These are phyloP conservation scores for Mollisiaceae sp. DNA, from an alignment of 2,329 filamentous ascomycete genomes.

Conservation along the genomic window DNA sequence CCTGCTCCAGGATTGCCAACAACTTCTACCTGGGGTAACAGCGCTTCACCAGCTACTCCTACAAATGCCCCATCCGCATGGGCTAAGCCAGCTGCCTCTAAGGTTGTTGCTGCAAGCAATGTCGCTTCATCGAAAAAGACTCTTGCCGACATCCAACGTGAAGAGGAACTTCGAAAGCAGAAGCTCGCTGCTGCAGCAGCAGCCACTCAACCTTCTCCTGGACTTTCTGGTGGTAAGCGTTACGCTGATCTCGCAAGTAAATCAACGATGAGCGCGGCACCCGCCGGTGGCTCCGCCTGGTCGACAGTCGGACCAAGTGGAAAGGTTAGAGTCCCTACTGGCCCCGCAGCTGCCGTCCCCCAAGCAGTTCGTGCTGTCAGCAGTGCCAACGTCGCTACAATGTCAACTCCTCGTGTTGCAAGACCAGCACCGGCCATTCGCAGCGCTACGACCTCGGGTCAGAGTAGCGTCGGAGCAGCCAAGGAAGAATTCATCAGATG, in stretches of 20 bases:
- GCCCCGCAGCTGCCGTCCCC: slow-evolving; percentile 56
- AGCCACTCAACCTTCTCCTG: slow-evolving; percentile 48
- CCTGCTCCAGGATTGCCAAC: slow-evolving; percentile 82
- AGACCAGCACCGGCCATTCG: slow-evolving; percentile 59
- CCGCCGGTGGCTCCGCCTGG: slow-evolving; percentile 71
- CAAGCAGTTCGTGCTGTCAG: slow-evolving; percentile 47
- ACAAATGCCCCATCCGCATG: slow-evolving; percentile 46
- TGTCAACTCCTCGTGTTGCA: slow-evolving; percentile 43
- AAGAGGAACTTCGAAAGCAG: slow-evolving; percentile 90
- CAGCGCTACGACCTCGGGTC: slow-evolving; percentile 52
- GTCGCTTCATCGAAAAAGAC: slow-evolving; percentile 74
- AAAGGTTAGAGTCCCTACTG: slow-evolving; percentile 80
- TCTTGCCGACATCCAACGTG: slow-evolving; percentile 92
- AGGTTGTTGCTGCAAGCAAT: slow-evolving; percentile 44
- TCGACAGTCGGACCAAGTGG: slow-evolving; percentile 94
- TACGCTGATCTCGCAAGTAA: slow-evolving; percentile 96
- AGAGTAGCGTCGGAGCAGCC: slow-evolving; percentile 52
- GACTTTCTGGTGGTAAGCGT: slow-evolving; percentile 70
- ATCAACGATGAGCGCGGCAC: slow-evolving; percentile 49
- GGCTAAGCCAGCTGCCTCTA: slow-evolving; percentile 53
- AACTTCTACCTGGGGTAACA: slow-evolving; percentile 76
- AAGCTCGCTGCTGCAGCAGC: slow-evolving; percentile 55
- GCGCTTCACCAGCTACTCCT: slow-evolving; percentile 41
- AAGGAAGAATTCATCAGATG: slow-evolving; percentile 95
- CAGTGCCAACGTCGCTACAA: slow-evolving; percentile 31